phyloP scores from a whole-genome alignment of 2,329 filamentous ascomycete genomes.

The Cytospora chrysosperma region DNA sequence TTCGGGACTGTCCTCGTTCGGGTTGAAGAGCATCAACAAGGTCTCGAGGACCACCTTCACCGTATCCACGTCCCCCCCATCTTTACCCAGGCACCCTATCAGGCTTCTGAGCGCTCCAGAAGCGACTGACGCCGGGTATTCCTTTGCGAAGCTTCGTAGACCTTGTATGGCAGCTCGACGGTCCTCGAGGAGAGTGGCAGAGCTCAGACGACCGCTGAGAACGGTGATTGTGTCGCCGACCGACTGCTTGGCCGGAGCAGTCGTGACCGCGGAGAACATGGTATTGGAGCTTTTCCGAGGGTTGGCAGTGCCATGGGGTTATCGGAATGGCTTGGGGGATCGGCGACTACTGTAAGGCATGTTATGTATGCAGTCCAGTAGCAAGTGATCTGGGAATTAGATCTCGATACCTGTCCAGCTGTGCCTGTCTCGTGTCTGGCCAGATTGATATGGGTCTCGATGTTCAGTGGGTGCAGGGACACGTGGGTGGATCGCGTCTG shows the following conservation, averaged over 20 bases:
- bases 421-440: slow-evolving; percentile 10
- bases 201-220: slow-evolving; percentile 81
- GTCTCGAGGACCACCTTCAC: slow-evolving; percentile 95
- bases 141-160: slow-evolving; percentile 91
- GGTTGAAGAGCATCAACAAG: slow-evolving; percentile 83
- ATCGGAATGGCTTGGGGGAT: not conserved
- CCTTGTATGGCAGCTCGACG: slow-evolving; percentile 90
- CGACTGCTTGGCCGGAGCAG: slow-evolving; percentile 90
- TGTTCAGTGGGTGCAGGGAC: not conserved
- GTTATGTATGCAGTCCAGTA: not conserved
- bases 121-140: slow-evolving; percentile 92
- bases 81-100: slow-evolving; percentile 80
- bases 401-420: not conserved
- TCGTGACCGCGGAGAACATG: slow-evolving; percentile 62
- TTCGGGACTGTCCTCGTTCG: slow-evolving; percentile 73
- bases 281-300: slow-evolving; percentile 25
- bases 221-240: slow-evolving; percentile 92
- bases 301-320: slow-evolving; percentile 21
- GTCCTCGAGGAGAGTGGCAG: slow-evolving; percentile 90
- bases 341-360: slow-evolving; percentile 8
- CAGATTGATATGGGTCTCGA: slow-evolving; percentile 1
- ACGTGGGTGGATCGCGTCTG: not conserved
- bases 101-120: slow-evolving; percentile 87
- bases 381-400: not conserved
- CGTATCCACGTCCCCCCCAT: slow-evolving; percentile 93